Conservation (phyloP, 2,329 filamentous ascomycete genomes). For the Pyrenophora graminea region DNA sequence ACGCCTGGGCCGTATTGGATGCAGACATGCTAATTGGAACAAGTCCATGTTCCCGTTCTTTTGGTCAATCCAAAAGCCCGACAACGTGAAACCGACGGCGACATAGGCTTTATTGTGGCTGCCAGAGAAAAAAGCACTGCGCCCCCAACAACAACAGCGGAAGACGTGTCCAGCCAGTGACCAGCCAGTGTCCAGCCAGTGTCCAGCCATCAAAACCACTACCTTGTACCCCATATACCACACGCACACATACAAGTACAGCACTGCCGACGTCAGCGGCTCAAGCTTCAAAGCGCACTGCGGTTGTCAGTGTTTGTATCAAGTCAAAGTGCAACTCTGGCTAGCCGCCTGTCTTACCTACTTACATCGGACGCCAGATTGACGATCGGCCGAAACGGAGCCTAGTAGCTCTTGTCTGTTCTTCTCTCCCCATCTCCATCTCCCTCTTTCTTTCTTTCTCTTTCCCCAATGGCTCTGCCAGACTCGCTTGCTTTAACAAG, state of each 20-base stretch:
- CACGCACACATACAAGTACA: too few species aligned
- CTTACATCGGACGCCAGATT: slow-evolving; percentile 10
- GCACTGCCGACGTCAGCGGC: too few species aligned
- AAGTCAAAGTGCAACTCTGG: not conserved
- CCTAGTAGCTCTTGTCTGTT: slow-evolving; percentile 4
- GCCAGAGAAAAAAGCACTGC: not conserved
- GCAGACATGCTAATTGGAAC: slow-evolving; percentile 8
- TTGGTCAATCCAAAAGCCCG: not conserved
- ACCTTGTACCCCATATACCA: too few species aligned
- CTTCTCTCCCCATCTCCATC: not conserved
- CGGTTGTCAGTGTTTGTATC: not conserved
- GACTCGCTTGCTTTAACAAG: not conserved
- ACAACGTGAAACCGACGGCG: not conserved
- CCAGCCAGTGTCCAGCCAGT: too few species aligned
- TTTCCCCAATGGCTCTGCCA: too few species aligned
- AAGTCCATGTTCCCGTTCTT: slow-evolving; percentile 7
- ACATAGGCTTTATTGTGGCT: slow-evolving; percentile 4
- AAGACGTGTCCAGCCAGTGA: not conserved
- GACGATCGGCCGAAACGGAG: slow-evolving; percentile 10
- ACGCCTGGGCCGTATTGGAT: not conserved
- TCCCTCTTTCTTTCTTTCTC: too few species aligned
- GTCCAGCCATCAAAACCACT: too few species aligned
- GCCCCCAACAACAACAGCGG: too few species aligned
- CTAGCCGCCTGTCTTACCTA: slow-evolving; percentile 5
- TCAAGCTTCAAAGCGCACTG: too few species aligned